These are phyloP conservation scores for Prunus padus DNA, from an alignment of 306 rosid genomes.

Conservation along the genomic window DNA sequence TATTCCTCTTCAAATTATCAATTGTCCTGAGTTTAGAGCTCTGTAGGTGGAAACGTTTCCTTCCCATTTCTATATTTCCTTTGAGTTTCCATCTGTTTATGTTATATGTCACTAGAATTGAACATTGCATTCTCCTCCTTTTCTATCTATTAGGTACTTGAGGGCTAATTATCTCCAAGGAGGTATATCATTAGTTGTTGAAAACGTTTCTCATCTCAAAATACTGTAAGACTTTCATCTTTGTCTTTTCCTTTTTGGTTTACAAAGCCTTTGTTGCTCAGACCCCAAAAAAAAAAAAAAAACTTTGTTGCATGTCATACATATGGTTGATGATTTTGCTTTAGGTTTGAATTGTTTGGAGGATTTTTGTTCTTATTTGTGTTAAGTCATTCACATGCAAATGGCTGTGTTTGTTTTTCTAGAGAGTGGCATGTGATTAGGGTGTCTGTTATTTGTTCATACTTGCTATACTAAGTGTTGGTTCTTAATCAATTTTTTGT, in stretches of 20 bases:
- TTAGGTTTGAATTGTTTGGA: no score
- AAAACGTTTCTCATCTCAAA: conserved; percentile 80
- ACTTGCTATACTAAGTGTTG: no score
- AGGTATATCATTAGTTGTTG: conserved; percentile 80
- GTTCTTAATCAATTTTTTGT: no score
- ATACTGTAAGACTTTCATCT: conserved; percentile 57
- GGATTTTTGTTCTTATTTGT: no score
- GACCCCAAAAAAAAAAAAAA: no score
- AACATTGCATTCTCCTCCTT: not conserved
- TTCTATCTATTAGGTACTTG: conserved; percentile 60
- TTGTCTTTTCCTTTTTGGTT: not conserved
- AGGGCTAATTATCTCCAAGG: conserved; percentile 93
- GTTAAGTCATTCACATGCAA: no score
- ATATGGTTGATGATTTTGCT: no score
- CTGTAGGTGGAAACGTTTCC: conserved; percentile 50
- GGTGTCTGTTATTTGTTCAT: no score
- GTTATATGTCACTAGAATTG: not conserved
- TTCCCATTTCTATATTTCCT: not conserved
- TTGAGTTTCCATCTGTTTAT: not conserved
- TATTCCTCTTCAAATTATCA: conserved; percentile 78
- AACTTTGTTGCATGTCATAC: no score
- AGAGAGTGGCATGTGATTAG: no score
- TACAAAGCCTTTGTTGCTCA: not conserved
- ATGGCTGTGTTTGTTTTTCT: no score
- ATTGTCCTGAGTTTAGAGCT: conserved; percentile 87